Base-by-base conservation (phyloP, 2,329 filamentous ascomycete genomes). In the Escovopsis weberi region DNA sequence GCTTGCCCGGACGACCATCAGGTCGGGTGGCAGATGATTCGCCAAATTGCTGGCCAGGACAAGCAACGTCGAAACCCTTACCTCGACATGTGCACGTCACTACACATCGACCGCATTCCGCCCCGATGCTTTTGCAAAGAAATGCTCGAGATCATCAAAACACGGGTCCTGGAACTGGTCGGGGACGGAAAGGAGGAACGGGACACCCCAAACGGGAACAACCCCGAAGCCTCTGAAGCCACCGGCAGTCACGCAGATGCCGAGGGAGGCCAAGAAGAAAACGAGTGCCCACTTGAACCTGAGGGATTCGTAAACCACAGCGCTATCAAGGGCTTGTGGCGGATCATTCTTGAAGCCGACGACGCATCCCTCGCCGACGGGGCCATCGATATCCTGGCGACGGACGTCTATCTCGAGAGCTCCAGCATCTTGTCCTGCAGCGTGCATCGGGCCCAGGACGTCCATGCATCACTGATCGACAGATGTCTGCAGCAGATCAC, bases 321-420 rank as follows among this genome's bases (percentile, higher is more conserved):
- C 49, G 74, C 64, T 26, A 67, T 74, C 37, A 82, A 91, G 51
- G 73, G 87, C 44, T 65, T 94, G n/a, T 94, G 88, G 88, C 75
- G 78, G 23, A 75, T 94, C 51, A 77, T 89, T 32, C 64, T 94
- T 42, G 79, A 74, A 12, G 78, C 83, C 2, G 75, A 78, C 5
- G 66, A 74, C 33, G 65, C 72, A 33, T 73, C 69, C 0, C 78
- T 93, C 39, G 84, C 85, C 50, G 69, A 72, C 18, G 63, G 69
- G 41, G 82, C 85, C 1, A 86, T 82, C 28, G 69, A 68, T 40
- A 77, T 78, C 19, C 74, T 94, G 4, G 85, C 87, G 23, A 61
- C 65, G 37, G 72, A 80, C 23, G 69, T 86, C 11, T 94, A 91
- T 54, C 67, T 91, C 32, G 65, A 75, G 28, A 75, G 70, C 53